These are phyloP conservation scores for Didymella keratinophila DNA, from an alignment of 2,329 filamentous ascomycete genomes.

Conservation along the genomic window DNA sequence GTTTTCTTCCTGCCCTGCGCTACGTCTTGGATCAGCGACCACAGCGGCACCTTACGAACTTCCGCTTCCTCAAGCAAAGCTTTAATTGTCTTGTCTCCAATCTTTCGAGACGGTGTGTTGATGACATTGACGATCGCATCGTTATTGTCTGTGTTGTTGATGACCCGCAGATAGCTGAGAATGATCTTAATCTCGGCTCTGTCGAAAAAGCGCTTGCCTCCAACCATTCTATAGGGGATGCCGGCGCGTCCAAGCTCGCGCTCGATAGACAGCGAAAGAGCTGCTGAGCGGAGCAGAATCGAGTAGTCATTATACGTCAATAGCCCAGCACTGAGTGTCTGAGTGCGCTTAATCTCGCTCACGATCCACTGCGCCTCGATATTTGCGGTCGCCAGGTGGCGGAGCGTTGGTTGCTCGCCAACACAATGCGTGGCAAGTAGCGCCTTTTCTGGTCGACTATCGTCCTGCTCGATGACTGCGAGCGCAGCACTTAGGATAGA, in stretches of 20 bases:
- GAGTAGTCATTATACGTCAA: conserved; percentile 80
- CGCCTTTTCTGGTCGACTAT: conserved; percentile 77
- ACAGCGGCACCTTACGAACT: conserved; percentile 71
- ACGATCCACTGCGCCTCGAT: conserved; percentile 90
- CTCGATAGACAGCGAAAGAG: conserved; percentile 86
- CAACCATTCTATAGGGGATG: conserved; percentile 91
- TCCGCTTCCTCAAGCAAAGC: conserved; percentile 79
- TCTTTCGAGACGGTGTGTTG: conserved; percentile 80
- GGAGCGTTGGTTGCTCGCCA: conserved; percentile 81
- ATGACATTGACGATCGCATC: conserved; percentile 85
- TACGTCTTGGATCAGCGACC: conserved; percentile 72
- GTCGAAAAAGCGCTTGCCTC: conserved; percentile 90
- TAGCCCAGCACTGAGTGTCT: conserved; percentile 75
- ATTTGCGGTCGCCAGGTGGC: conserved; percentile 72
- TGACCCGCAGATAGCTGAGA: conserved; percentile 85
- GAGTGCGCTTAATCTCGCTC: conserved; percentile 76
- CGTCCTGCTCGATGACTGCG: conserved; percentile 90
- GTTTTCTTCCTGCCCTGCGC: conserved; percentile 60
- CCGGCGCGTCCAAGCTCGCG: conserved; percentile 79
- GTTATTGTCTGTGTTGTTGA: conserved; percentile 85
- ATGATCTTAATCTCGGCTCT: conserved; percentile 86
- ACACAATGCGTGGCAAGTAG: conserved; percentile 81
- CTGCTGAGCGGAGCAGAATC: conserved; percentile 84
- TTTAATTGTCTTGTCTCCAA: conserved; percentile 82
- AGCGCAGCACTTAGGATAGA: conserved; percentile 82